phyloP scores from a whole-genome alignment of 1,284 basidiomycete genomes.

The Malassezia japonica region DNA sequence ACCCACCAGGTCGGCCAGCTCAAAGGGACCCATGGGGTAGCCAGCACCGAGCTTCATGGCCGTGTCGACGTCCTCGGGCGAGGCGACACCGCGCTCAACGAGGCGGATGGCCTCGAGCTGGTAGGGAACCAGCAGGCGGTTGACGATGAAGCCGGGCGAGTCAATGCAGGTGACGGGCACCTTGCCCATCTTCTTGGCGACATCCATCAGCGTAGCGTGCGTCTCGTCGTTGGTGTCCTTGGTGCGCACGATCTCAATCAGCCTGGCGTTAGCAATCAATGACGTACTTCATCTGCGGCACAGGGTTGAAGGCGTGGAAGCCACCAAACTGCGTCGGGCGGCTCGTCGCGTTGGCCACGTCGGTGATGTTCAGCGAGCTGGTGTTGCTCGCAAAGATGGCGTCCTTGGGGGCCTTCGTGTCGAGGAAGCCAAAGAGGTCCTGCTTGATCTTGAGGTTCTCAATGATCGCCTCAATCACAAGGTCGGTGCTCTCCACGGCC shows the following conservation, averaged over 20 bases:
- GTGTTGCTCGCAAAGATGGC: slow-evolving; percentile 57
- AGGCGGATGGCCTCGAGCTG: slow-evolving; percentile 56
- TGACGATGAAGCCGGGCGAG: slow-evolving; percentile 53
- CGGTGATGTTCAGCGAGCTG: slow-evolving; percentile 53
- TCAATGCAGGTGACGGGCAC: slow-evolving; percentile 55
- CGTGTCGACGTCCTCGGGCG: slow-evolving; percentile 55
- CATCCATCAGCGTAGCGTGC: slow-evolving; percentile 51
- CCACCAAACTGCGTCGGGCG: slow-evolving; percentile 47
- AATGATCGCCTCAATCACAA: slow-evolving; percentile 57
- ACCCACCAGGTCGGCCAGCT: slow-evolving; percentile 55
- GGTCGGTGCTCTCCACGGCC: slow-evolving; percentile 52
- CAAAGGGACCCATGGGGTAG: slow-evolving; percentile 53
- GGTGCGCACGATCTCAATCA: slow-evolving; percentile 54
- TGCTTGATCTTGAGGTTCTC: slow-evolving; percentile 56
- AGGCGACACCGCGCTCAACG: slow-evolving; percentile 56
- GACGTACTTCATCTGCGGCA: slow-evolving; percentile 55
- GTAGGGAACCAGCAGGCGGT: slow-evolving; percentile 54
- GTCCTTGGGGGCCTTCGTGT: slow-evolving; percentile 51
- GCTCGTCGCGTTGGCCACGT: slow-evolving; percentile 51
- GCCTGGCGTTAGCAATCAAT: background rate
- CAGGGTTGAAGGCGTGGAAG: slow-evolving; percentile 54
- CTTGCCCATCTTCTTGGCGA: slow-evolving; percentile 54
- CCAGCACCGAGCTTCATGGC: slow-evolving; percentile 59
- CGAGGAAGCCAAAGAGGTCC: slow-evolving; percentile 54
- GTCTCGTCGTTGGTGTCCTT: slow-evolving; percentile 52